A percentile compares a stretch with the other conserved stretches of the same genome.
Conservation (phyloP, 768 basidiomycete genomes). For the Pleurotus ostreatus region DNA sequence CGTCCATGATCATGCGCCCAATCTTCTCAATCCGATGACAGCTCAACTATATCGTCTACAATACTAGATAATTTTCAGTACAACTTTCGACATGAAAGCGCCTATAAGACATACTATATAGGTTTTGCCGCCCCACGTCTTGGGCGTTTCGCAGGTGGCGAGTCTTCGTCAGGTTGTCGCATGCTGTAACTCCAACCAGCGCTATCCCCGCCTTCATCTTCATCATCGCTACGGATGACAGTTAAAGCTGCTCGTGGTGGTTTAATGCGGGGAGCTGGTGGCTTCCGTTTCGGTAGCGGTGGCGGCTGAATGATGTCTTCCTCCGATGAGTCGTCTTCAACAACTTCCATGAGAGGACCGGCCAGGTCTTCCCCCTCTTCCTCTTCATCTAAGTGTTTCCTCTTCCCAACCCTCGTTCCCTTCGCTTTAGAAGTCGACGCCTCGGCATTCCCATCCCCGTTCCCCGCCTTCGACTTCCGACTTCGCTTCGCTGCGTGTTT, state of each 20-base stretch:
- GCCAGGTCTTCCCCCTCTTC: background rate
- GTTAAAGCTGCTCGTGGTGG: background rate
- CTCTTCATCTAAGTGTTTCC: background rate
- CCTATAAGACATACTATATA: too few relatives aligned
- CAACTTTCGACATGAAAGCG: too few relatives aligned
- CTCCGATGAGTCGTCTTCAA: conserved; percentile 10
- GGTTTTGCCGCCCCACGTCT: too few relatives aligned
- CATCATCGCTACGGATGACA: background rate
- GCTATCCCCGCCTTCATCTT: background rate
- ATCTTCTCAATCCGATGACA: too few relatives aligned
- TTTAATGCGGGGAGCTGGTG: background rate
- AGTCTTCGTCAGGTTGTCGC: conserved; percentile 18
- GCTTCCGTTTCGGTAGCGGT: background rate
- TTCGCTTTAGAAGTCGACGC: too few relatives aligned
- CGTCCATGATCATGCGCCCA: too few relatives aligned
- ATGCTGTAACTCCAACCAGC: conserved; percentile 31
- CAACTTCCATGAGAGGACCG: conserved; percentile 12
- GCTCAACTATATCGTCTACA: too few relatives aligned
- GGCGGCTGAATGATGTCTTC: conserved; percentile 7
- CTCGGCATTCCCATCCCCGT: background rate
- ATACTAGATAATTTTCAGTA: too few relatives aligned
- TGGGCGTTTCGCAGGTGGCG: conserved; percentile 17
- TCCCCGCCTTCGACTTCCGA: background rate
- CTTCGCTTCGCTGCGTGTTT: conserved; percentile 15
- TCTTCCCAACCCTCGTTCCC: background rate